Conservation (phyloP, 2,329 filamentous ascomycete species). For the Leptodontidium sp. region DNA sequence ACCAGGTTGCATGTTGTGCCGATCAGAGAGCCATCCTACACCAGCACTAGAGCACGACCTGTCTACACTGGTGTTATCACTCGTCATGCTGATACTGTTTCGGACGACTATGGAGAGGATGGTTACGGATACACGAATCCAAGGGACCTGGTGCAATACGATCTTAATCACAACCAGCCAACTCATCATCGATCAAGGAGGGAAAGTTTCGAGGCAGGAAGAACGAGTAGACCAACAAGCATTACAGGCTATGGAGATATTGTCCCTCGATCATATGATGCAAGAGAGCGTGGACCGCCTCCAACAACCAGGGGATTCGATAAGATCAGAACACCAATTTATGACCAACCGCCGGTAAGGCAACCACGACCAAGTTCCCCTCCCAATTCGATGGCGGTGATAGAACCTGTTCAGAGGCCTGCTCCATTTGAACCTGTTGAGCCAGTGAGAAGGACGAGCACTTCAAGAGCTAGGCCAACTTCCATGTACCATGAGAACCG, state of each 20-base stretch:
- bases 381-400: constrained; percentile 36
- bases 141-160: constrained; percentile 67
- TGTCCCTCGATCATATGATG: constrained; percentile 49
- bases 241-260: constrained; percentile 43
- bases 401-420: constrained; percentile 42
- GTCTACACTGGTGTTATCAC: constrained; percentile 37
- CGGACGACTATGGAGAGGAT: constrained; percentile 63
- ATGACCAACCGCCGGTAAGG: constrained; percentile 56
- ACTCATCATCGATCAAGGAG: constrained; percentile 53
- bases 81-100: constrained; percentile 53
- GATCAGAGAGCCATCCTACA: constrained; percentile 39
- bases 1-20: constrained; percentile 35
- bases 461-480: constrained; percentile 43
- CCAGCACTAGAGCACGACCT: constrained; percentile 36
- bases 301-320: constrained; percentile 76
- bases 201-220: constrained; percentile 62
- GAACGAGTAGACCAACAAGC: constrained; percentile 42
- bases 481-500: constrained; percentile 43
- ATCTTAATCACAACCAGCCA: constrained; percentile 60
- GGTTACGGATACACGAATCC: constrained; percentile 72
- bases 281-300: constrained; percentile 61
- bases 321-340: constrained; percentile 61
- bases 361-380: constrained; percentile 51
- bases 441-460: constrained; percentile 47
- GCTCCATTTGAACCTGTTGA: constrained; percentile 40